Conservation (phyloP, 2,329 filamentous ascomycete species). For the Chrysosporium keratinophilum region DNA sequence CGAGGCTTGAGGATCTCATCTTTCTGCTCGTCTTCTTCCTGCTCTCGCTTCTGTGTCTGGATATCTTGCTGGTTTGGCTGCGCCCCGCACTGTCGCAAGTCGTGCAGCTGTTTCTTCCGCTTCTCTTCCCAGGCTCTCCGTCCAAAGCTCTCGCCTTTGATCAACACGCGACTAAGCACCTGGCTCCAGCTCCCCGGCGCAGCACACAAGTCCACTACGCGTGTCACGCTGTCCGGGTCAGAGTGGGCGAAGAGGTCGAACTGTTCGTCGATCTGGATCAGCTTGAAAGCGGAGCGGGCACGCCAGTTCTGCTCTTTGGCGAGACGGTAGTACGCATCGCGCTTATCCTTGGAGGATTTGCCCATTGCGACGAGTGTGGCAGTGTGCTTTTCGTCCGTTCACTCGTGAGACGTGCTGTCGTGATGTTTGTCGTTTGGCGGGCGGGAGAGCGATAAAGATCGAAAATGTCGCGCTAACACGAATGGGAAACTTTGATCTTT, state of each 20-base stretch:
- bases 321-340: conserved; percentile 92
- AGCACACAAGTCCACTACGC: conserved; percentile 91
- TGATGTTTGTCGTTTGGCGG: not conserved
- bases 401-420: not conserved
- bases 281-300: conserved; percentile 89
- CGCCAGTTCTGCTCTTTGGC: conserved; percentile 99
- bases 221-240: conserved; percentile 59
- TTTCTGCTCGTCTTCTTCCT: conserved; percentile 22
- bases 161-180: conserved; percentile 83
- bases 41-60: conserved; percentile 21
- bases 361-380: conserved; percentile 50
- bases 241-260: conserved; percentile 75
- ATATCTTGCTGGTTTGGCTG: conserved; percentile 24
- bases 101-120: conserved; percentile 49
- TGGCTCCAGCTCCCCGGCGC: conserved; percentile 97
- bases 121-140: conserved; percentile 78
- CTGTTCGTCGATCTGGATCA: conserved; percentile 90
- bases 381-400: not conserved
- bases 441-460: too few species aligned
- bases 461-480: too few species aligned
- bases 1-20: conserved; percentile 39
- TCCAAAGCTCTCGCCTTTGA: conserved; percentile 86
- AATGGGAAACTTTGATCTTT: too few species aligned
- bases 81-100: conserved; percentile 20
- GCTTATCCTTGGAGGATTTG: conserved; percentile 97